These are phyloP conservation scores for Closterium sp. DNA, from an alignment of 139 green algal species.

Conservation along the genomic window DNA sequence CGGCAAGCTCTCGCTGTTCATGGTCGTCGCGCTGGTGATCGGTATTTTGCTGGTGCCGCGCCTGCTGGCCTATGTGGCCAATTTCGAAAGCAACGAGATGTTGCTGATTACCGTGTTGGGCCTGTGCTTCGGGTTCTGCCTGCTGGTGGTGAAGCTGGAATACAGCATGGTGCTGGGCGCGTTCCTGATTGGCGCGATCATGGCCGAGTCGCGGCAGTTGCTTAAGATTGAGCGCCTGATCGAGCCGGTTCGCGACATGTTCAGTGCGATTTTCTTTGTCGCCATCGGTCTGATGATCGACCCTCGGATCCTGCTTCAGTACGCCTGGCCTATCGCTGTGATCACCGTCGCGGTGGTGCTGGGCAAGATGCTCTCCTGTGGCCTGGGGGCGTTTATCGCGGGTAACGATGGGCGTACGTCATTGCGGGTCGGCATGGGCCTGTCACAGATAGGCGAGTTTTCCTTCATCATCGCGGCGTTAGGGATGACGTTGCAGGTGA, in stretches of 20 bases:
- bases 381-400: too few species aligned
- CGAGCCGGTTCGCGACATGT: not conserved
- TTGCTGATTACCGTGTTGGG: not conserved
- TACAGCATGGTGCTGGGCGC: not conserved
- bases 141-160: not conserved
- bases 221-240: not conserved
- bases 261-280: not conserved
- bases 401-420: too few species aligned
- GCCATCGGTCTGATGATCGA: not conserved
- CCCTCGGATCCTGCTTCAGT: not conserved
- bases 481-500: too few species aligned
- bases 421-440: too few species aligned
- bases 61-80: not conserved
- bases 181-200: not conserved
- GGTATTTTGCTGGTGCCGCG: not conserved
- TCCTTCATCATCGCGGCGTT: too few species aligned
- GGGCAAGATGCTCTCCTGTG: too few species aligned
- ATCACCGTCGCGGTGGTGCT: not conserved
- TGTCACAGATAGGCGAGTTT: too few species aligned
- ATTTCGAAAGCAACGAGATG: not conserved
- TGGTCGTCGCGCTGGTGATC: not conserved
- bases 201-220: not conserved
- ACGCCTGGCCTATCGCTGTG: not conserved
- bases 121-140: not conserved
- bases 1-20: not conserved